These are phyloP conservation scores for Cadophora sp. DNA, from an alignment of 2,329 filamentous ascomycete genomes.

Conservation along the genomic window DNA sequence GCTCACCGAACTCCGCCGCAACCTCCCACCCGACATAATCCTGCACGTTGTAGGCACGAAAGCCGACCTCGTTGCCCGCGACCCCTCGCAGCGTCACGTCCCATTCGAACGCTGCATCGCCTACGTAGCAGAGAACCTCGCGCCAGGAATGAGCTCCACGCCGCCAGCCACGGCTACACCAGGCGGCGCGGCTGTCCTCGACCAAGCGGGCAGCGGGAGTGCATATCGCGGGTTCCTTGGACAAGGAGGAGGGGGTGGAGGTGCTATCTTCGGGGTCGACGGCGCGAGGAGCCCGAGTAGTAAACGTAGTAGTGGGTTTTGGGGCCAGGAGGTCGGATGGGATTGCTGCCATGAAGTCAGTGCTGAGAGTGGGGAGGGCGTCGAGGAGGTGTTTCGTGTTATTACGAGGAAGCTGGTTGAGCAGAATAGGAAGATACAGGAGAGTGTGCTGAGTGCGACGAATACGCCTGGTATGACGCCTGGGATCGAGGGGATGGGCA, in stretches of 20 bases:
- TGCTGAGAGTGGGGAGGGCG: constrained; percentile 91
- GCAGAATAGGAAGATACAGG: constrained; percentile 64
- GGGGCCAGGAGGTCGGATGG: constrained; percentile 94
- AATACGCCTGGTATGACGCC: constrained; percentile 51
- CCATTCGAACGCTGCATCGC: constrained; percentile 95
- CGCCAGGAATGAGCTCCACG: constrained; percentile 71
- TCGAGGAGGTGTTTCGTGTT: constrained; percentile 94
- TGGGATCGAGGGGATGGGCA: constrained; percentile 44
- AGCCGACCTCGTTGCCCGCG: constrained; percentile 85
- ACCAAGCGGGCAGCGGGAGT: constrained; percentile 19
- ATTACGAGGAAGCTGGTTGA: constrained; percentile 86
- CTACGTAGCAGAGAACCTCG: constrained; percentile 91
- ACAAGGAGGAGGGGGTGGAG: constrained; percentile 22
- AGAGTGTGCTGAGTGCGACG: constrained; percentile 54
- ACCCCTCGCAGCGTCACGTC: constrained; percentile 80
- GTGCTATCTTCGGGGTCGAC: constrained; percentile 41
- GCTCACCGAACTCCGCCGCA: constrained; percentile 83
- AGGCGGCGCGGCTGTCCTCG: constrained; percentile 22
- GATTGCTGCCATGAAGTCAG: constrained; percentile 97
- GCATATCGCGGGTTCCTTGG: constrained; percentile 22
- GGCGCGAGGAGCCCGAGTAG: constrained; percentile 67
- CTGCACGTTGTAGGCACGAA: constrained; percentile 97
- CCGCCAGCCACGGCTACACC: constrained; percentile 69
- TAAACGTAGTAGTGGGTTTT: constrained; percentile 77
- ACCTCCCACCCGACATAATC: constrained; percentile 75